Evolutionary conservation across 805 yeast genomes (phyloP), one percentile per base, ranked within the genome.

Genomic region (Ogataea methanolica): DNA sequence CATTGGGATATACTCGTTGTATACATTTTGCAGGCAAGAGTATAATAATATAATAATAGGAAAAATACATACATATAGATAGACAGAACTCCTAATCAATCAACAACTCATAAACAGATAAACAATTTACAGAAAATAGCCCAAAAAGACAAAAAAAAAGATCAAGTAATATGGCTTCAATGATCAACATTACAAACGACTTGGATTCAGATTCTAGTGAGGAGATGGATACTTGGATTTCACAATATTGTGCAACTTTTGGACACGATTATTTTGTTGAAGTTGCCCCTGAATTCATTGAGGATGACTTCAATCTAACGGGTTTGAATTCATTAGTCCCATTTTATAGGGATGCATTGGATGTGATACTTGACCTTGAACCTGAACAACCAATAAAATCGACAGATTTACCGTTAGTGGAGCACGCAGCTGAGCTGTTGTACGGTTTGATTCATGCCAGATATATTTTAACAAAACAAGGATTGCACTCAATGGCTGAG

Each of bases 381-480:
- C 82, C 80, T 37, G 79, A 76, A 44, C 60, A 64, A 11, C 80
- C 79, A 26, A 73, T 76, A 42, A 82, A 78, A 56, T 74, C 80
- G 54, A 81, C 88, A 9, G 84, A 82, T 56, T 76, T 85, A 57
- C 88, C 94, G 6, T 66, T 88, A 49, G 78, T 92, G 36, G 91
- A 90, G 49, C 96, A 87, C 64, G 81, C 92, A 15, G 98, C 98
- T 0, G 97, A 91, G 68, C 77, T 89, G 47, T 72, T 94, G 42
- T 94, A 92, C 65, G 99, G 99, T 2, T 74, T 94, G 50, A 91
- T 94, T 45, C 99, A 94, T 67, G 96, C 97, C 7, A 73, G 99
- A 49, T 94, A 78, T 69, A 88, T 94, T 48, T 72, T 90, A 39
- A 85, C 96, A 4, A 87, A 92, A 56, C 94, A 83, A 38, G 99